Base-by-base conservation (phyloP, 495 filamentous ascomycete genomes). In the Penicilliopsis zonata region DNA sequence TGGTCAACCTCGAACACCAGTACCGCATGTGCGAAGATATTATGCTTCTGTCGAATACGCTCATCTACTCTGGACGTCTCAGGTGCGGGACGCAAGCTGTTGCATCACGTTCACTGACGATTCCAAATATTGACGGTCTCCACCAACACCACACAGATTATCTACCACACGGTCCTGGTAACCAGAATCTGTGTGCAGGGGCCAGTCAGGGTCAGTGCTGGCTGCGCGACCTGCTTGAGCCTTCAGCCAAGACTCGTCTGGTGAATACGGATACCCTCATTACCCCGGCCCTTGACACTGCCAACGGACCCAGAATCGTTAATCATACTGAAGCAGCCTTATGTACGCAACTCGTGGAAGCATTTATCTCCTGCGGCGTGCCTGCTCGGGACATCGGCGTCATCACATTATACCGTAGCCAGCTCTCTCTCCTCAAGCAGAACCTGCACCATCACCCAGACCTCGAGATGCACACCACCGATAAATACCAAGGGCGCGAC, bases 11-110 rank as follows among this genome's bases (percentile, higher is more conserved):
- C 2, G 86, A 87, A 44, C 85, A 93, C 42, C 90, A 98, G 50
- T 98, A 98, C 46, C 85, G 90, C 43, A 98, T 98, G 90, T 92
- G 83, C 46, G 79, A 86, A 29, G 88, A 96, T 18, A 80, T 98
- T 33, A 96, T 96, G 90, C 69, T 75, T 9, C 70, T 98, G 15
- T 86, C 83, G 33, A 96, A 95, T 59, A 82, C 72, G 4, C 74
- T 98, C 17, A 94, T 98, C 49, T 98, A 98, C 55, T 67, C 77
- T 13, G 86, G 87, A 9, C 69, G 76, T 4, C 69, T 98, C 6
- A 92, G 90, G 50, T 98, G 90, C 45, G 90, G 90, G 5, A 90
- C 74, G 9, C 59, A 74, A 31, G 64, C 71, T 28, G 77, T 94
- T 5, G 83, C 87, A 18, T 53, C 63, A 15, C 73, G 75, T 19